Evolutionary conservation across 2,329 filamentous ascomycete genomes (phyloP).

Genomic region (Penicillium janthinellum): DNA sequence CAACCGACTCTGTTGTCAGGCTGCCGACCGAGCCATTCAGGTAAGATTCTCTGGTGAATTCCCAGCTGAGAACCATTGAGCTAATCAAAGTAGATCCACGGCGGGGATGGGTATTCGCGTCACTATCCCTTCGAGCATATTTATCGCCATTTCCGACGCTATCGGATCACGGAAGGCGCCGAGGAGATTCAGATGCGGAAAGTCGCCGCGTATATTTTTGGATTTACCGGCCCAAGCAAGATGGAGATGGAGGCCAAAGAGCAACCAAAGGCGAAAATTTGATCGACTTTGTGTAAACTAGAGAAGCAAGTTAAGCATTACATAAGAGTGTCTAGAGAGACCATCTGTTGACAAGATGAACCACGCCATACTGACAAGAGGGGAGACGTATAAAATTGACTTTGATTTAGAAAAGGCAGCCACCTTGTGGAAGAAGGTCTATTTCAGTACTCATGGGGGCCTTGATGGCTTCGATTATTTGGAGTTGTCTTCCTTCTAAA

Average conservation of each 20-base stretch:
- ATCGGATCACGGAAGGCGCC: conserved; percentile 65
- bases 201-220: conserved; percentile 62
- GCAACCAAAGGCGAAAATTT: conserved; percentile 17
- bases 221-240: conserved; percentile 37
- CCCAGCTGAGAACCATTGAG: not conserved
- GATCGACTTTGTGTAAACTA: not conserved
- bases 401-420: too few relatives aligned
- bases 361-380: too few relatives aligned
- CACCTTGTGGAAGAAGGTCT: too few relatives aligned
- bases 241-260: conserved; percentile 3
- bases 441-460: too few relatives aligned
- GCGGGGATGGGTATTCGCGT: conserved; percentile 61
- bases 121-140: conserved; percentile 66
- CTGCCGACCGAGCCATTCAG: conserved; percentile 65
- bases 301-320: too few relatives aligned
- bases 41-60: conserved; percentile 26
- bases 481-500: not conserved
- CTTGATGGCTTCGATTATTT: too few relatives aligned
- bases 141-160: conserved; percentile 64
- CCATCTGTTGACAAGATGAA: too few relatives aligned
- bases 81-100: conserved; percentile 46
- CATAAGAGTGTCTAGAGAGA: too few relatives aligned
- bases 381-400: too few relatives aligned
- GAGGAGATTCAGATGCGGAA: conserved; percentile 70
- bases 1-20: conserved; percentile 61